Base-by-base conservation (phyloP, 2,329 filamentous ascomycete genomes). In the Colletotrichum sp. region DNA sequence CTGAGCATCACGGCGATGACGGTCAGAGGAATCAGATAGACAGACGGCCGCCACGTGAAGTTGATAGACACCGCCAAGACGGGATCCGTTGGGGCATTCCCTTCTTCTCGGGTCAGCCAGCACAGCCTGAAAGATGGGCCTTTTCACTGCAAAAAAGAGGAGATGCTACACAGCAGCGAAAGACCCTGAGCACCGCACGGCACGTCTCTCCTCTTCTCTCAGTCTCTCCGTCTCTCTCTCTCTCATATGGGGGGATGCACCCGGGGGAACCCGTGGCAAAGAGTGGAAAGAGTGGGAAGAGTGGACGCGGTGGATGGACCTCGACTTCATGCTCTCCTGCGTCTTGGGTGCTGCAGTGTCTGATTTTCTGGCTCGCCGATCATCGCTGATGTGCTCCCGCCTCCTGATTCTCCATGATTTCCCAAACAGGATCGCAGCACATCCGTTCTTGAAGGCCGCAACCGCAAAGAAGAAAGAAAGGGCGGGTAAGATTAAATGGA, bases 291-390 rank as follows among this genome's bases (percentile, higher is more conserved):
- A 25, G 63, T 27, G 25, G 25, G 63, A 22, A 32, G 61, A 55
- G 39, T 27, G 36, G 64, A 52, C 27, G 64, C 15, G 2, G 27
- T 55, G 39, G 28, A 55, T 68, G 27, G 32, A n/a, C 57, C 59
- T 61, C 27, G 30, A 27, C 25, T 28, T 34, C 22, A 69, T 69
- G 67, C 67, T 39, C 68, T 32, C 67, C 55, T 32, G 34, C n/a
- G 55, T 61, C n/a, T n/a, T 30, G 25, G 15, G 34, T 27, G 34
- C 39, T 72, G n/a, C n/a, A n/a, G n/a, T n/a, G 72, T 72, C 30
- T 65, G 73, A 68, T 72, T 75, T 72, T 64, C 73, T 72, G 32
- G 44, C 73, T 68, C 61, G 74, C 44, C 48, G 74, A 74, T 76
- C 73, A 68, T 64, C 19, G 70, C 68, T 61, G n/a, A 52, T 52